Base-by-base conservation (phyloP, 345 rosid genomes). In the Hypericum perforatum region DNA sequence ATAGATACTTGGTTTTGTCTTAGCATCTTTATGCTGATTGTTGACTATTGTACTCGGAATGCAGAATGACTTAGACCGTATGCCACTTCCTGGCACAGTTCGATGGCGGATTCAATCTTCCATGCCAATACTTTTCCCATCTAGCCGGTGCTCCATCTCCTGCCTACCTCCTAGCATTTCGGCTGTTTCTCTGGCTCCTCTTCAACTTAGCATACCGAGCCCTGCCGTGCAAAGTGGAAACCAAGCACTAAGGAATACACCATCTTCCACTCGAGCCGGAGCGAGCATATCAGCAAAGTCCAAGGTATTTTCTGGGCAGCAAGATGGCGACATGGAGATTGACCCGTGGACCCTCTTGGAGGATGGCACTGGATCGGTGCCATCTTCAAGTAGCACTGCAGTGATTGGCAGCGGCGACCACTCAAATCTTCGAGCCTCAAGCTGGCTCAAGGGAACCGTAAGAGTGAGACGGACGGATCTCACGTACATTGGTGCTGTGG, bases 291-390 rank as follows among this genome's bases (percentile, higher is more conserved):
- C 69, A 41, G 86, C 74, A 57, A 92, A 85, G 73, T 70, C 82
- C 53, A 89, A 82, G 79, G 62, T 71, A 43, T 16, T 63, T 39
- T 66, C 69, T 8, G 45, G 60, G 65, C 83, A 73, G 57, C 88
- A 63, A 62, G 98, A 85, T 44, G n/a, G 38, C 58, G 79, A 71
- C 56, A 59, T 61, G 43, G 96, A 89, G 57, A 60, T 94, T 60
- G 99, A 94, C 62, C 94, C 99, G 5, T 94, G 99, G 99, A 82
- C 75, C 9, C 86, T 94, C 56, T 69, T 94, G 61, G 99, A 94
- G 79, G 95, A 94, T 66, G 91, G 95, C 41, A 84, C 82, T 9
- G 96, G 86, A 29, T 76, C 87, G 36, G 79, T 78, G 50, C 73
- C 74, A 57, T 75, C 92, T 55, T 70, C 89, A 44, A 66, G 82